These are phyloP conservation scores for Calonectria honghensis DNA, from an alignment of 2,329 filamentous ascomycete species.

Conservation along the genomic window DNA sequence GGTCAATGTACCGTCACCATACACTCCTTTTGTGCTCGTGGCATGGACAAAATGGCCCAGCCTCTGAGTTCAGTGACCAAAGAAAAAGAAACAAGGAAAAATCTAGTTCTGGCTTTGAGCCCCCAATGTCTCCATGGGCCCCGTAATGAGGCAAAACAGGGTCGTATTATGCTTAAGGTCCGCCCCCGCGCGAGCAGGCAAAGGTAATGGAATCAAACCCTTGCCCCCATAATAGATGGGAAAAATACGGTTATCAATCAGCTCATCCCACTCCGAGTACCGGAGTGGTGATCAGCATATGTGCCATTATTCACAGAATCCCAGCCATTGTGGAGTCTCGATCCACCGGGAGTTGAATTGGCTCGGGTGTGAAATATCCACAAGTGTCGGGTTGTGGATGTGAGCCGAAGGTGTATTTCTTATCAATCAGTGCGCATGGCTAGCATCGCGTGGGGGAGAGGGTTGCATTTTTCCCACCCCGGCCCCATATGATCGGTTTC, in stretches of 20 bases:
- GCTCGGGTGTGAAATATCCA: conserved; percentile 16
- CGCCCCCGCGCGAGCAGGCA: background rate
- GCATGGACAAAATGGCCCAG: background rate
- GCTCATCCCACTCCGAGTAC: conserved; percentile 16
- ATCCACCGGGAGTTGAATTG: conserved; percentile 21
- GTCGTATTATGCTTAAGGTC: background rate
- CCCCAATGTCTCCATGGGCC: background rate
- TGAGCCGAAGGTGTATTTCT: conserved; percentile 22
- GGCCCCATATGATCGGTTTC: background rate
- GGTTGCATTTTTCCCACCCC: background rate
- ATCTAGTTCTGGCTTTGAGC: conserved; percentile 9
- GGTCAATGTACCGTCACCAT: conserved; percentile 15
- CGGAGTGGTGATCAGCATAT: conserved; percentile 10
- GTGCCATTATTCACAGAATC: conserved; percentile 14
- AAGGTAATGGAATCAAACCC: background rate
- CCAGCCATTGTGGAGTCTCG: background rate
- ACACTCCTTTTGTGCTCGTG: conserved; percentile 13
- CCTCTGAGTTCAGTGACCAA: conserved; percentile 1
- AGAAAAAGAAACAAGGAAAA: conserved; percentile 15
- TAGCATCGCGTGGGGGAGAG: conserved; percentile 16
- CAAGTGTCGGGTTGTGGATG: background rate
- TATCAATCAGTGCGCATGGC: conserved; percentile 22
- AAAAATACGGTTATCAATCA: conserved; percentile 21
- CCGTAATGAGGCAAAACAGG: background rate
- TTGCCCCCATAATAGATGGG: background rate